These are phyloP conservation scores for Aureobasidium musti DNA, from an alignment of 2,329 filamentous ascomycete genomes.

Conservation along the genomic window DNA sequence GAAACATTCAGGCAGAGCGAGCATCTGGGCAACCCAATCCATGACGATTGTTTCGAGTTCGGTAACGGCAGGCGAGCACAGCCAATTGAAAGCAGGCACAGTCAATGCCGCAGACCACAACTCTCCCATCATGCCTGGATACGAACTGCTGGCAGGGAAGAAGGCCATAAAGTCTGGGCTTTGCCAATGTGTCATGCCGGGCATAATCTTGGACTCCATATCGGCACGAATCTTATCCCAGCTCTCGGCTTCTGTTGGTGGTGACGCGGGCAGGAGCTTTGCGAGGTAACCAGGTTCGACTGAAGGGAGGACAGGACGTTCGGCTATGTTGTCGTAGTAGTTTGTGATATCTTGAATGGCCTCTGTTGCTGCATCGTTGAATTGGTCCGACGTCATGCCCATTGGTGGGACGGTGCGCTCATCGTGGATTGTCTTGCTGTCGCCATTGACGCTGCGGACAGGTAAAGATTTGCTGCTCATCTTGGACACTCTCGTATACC, in stretches of 20 bases:
- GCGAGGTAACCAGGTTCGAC: conserved; percentile 84
- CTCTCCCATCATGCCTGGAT: conserved; percentile 84
- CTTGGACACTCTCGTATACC: neutral
- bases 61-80: conserved; percentile 87
- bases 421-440: conserved; percentile 28
- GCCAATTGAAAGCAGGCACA: conserved; percentile 94
- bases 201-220: conserved; percentile 82
- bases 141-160: conserved; percentile 81
- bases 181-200: conserved; percentile 93
- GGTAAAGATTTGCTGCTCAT: conserved; percentile 13
- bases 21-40: conserved; percentile 82
- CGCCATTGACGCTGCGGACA: neutral
- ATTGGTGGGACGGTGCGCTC: conserved; percentile 40
- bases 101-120: conserved; percentile 89
- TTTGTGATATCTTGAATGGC: conserved; percentile 82
- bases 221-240: conserved; percentile 82
- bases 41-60: conserved; percentile 91
- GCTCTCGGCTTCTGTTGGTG: conserved; percentile 66
- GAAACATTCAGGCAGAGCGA: conserved; percentile 73
- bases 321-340: conserved; percentile 76
- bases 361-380: conserved; percentile 72
- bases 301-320: conserved; percentile 71
- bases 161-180: conserved; percentile 95
- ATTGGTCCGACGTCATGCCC: conserved; percentile 76
- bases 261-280: conserved; percentile 69